phyloP scores from a whole-genome alignment of 352 stramenopile genomes.

The Globisporangium ultimum region DNA sequence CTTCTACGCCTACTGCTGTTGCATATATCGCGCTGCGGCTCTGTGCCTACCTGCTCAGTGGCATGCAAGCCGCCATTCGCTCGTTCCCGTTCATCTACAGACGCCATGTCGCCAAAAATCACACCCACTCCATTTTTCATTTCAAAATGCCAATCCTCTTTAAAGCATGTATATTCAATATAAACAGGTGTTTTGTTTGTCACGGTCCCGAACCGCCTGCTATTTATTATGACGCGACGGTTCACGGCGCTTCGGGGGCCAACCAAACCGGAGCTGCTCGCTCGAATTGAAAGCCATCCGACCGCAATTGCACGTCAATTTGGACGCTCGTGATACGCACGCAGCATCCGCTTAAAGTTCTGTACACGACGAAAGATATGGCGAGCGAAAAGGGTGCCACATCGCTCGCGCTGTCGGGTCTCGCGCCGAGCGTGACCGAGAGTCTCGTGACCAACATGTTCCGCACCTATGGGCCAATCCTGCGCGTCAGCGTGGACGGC shows the following conservation, averaged over 20 bases:
- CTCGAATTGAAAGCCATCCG: too few species aligned
- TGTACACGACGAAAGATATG: background rate
- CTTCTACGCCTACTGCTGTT: too few species aligned
- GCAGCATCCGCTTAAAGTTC: background rate
- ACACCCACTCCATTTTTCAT: background rate
- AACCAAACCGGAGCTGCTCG: slow-evolving; percentile 2
- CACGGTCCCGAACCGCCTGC: background rate
- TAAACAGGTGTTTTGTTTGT: background rate
- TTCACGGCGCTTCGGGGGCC: background rate
- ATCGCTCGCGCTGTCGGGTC: slow-evolving; percentile 47
- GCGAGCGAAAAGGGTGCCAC: slow-evolving; percentile 11
- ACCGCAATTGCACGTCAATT: too few species aligned
- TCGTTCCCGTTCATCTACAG: too few species aligned
- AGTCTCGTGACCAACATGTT: slow-evolving; percentile 54
- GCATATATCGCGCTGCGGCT: too few species aligned
- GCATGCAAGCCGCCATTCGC: too few species aligned
- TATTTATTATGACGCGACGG: too few species aligned
- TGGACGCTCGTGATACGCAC: background rate
- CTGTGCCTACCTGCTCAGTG: too few species aligned
- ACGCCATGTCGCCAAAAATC: too few species aligned
- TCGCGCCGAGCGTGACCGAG: slow-evolving; percentile 33
- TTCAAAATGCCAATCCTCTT: background rate
- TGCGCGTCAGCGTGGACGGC: slow-evolving; percentile 43
- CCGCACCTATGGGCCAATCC: slow-evolving; percentile 48
- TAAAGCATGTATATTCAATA: background rate